phyloP scores from a whole-genome alignment of 371 early-diverging fungal species.

The Mucor velutinosus region DNA sequence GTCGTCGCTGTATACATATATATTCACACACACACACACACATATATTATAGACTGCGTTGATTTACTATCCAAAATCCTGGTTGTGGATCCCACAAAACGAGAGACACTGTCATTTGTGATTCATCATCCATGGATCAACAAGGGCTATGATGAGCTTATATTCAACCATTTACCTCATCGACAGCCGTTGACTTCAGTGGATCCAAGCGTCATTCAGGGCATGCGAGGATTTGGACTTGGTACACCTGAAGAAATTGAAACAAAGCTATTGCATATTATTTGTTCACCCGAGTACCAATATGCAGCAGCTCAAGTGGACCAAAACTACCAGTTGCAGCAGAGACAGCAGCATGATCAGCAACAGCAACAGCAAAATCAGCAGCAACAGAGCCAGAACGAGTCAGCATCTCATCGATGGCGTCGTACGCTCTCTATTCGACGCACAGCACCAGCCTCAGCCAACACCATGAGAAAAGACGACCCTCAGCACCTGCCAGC shows the following conservation, averaged over 20 bases:
- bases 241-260: slow-evolving; percentile 37
- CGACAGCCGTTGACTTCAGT: slow-evolving; percentile 35
- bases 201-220: slow-evolving; percentile 41
- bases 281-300: slow-evolving; percentile 35
- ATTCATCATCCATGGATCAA: slow-evolving; percentile 74
- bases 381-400: neutral
- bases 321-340: slow-evolving; percentile 22
- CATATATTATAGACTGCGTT: slow-evolving; percentile 36
- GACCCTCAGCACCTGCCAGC: slow-evolving; percentile 46
- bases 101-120: slow-evolving; percentile 65
- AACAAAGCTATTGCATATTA: slow-evolving; percentile 28
- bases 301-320: slow-evolving; percentile 40
- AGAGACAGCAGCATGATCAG: slow-evolving; percentile 6
- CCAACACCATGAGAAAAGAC: slow-evolving; percentile 12
- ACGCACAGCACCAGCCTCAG: neutral
- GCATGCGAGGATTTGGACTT: slow-evolving; percentile 53
- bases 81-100: slow-evolving; percentile 58
- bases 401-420: neutral
- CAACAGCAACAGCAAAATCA: neutral
- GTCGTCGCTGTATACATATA: neutral
- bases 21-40: neutral
- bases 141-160: slow-evolving; percentile 57
- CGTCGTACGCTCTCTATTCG: slow-evolving; percentile 7
- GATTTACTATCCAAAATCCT: slow-evolving; percentile 69
- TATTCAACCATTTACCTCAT: slow-evolving; percentile 37